Percentiles rank a stretch among this genome's conserved stretches.
These are phyloP conservation scores for Chlorella sp. DNA, from an alignment of 139 green algal genomes.

Conservation along the genomic window DNA sequence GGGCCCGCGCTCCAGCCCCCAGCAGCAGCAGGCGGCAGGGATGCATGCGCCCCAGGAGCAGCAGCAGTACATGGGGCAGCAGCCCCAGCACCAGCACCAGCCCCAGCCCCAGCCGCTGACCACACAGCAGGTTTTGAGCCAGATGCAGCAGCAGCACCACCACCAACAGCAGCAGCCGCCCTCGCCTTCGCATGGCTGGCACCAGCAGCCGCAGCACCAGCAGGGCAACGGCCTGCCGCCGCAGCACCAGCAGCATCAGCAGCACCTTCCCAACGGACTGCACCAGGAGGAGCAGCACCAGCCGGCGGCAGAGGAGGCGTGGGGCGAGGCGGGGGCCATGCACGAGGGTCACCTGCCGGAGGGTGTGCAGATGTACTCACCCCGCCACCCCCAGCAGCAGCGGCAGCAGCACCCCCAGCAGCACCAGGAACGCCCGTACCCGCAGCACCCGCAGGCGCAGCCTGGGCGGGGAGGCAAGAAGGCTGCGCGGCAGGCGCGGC, in stretches of 20 bases:
- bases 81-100: no score
- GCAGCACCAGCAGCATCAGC: conserved; percentile 23
- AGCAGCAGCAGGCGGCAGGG: background rate
- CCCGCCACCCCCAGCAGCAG: no score
- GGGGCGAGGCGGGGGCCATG: background rate
- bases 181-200: no score
- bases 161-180: no score
- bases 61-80: background rate
- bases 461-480: background rate
- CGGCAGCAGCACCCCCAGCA: background rate
- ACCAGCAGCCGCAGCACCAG: background rate
- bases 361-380: background rate
- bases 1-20: background rate
- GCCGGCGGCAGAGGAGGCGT: background rate
- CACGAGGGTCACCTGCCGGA: background rate
- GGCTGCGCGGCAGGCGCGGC: background rate
- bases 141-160: no score
- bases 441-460: background rate
- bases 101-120: no score
- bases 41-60: background rate
- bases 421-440: background rate
- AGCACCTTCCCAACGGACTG: background rate
- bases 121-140: no score
- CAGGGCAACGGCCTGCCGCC: background rate
- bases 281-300: background rate